Evolutionary conservation across 2,329 filamentous ascomycete species (phyloP), one percentile per base, ranked within the genome.

Genomic region (Colletotrichum aenigma): DNA sequence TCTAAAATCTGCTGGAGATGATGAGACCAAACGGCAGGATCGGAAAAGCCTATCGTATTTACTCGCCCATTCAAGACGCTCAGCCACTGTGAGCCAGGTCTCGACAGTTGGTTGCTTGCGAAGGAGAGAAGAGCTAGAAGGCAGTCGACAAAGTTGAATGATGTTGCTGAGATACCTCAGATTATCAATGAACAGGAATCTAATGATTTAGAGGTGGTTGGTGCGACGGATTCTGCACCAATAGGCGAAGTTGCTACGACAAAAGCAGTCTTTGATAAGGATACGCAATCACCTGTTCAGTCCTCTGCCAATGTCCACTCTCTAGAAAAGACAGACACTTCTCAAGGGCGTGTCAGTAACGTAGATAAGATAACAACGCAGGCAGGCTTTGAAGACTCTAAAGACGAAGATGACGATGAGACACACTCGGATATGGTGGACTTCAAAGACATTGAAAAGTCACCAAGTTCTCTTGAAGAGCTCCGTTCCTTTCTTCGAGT

Each of bases 221-320:
- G 4, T 18, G 7, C 2, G 4, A 43, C 36, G 36, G 4, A 43
- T 3, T 43, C 36, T 43, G 7, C 4, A 7, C 2, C 36, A 18
- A 1, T 4, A 9, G 16, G 2, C 16, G 15, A 18, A 3, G 36
- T 38, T 38, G 7, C 36, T 7, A 18, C 3, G 6, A 8, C 36
- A 38, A 1, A 38, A 18, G 15, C 36, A 38, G 36, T 16, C 3
- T 4, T 1, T 7, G 15, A 38, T 0, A 18, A 18, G 1, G 36
- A 38, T 0, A 18, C 4, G 6, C 36, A 18, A 18, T 38, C 36
- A 4, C 13, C 34, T 7, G 6, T 15, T 36, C 34, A 36, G 34
- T 6, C 6, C 6, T 9, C 36, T 3, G 36, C 1, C 15, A 2
- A 8, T 8, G 0, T 8, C 1, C 1, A 8, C 7, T 18, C 36